phyloP scores from a whole-genome alignment of 495 filamentous ascomycete genomes.

The Collariella sp. region DNA sequence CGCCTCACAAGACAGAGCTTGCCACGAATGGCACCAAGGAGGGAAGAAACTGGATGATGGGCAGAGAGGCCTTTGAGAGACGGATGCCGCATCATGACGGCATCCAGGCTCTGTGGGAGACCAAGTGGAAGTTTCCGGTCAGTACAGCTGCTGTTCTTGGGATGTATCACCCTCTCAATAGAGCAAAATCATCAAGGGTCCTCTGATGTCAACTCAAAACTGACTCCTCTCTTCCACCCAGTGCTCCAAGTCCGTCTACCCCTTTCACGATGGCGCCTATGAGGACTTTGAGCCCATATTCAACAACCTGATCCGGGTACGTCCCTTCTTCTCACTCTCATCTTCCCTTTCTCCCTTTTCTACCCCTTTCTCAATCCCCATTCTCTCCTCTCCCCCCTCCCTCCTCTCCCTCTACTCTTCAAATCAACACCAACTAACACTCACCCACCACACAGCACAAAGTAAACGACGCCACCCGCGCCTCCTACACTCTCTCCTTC shows the following conservation, averaged over 20 bases:
- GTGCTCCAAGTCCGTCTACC: constrained; percentile 60
- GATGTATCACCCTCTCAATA: neutral
- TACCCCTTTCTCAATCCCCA: neutral
- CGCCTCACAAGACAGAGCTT: constrained; percentile 9
- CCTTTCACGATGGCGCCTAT: constrained; percentile 64
- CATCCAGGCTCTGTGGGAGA: constrained; percentile 68
- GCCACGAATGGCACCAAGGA: neutral
- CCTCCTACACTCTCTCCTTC: constrained; percentile 56
- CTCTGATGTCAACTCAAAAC: neutral
- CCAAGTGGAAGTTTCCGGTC: constrained; percentile 68
- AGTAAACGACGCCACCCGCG: constrained; percentile 55
- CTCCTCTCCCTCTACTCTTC: neutral
- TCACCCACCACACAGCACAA: constrained; percentile 31
- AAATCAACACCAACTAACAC: no score
- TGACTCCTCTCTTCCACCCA: constrained; percentile 24
- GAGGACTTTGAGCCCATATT: constrained; percentile 73
- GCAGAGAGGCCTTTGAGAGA: constrained; percentile 33
- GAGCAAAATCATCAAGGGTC: no score
- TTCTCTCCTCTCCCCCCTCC: neutral
- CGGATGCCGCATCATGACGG: constrained; percentile 58
- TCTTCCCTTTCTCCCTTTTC: no score
- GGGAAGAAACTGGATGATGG: constrained; percentile 29
- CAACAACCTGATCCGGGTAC: constrained; percentile 48
- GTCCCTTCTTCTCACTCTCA: neutral
- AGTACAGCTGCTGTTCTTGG: neutral